Base-by-base conservation (phyloP, 441 rosid genomes). In the Monsonia emarginata region DNA sequence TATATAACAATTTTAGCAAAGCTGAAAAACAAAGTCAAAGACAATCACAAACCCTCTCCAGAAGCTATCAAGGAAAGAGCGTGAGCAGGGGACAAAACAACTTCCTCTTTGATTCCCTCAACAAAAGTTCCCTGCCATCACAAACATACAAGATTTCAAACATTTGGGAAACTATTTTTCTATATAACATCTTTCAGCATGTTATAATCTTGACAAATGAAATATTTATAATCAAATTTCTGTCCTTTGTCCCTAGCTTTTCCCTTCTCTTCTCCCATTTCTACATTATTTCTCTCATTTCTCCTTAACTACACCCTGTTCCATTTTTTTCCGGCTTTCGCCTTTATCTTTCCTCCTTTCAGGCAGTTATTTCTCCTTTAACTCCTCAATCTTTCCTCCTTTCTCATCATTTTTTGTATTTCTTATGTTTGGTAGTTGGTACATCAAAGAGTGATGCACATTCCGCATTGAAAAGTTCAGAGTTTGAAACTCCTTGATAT, bases 61-160 rank as follows among this genome's bases (percentile, higher is more conserved):
- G 98, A 96, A 67, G 99, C 96, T 80, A 95, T 90, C 75, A 95
- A 95, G 62, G 99, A 95, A 74, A 95, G 86, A 22, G 86, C 99
- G 69, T 91, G 99, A 62, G 98, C 99, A 28, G 99, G 99, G 82
- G 98, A 95, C 76, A 95, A 79, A 60, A 95, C 96, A 68, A 95
- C 98, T 82, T 95, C 98, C 84, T 95, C 99, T 80, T 95, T 95
- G 69, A 95, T 84, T 66, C 97, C 97, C 82, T 94, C 99, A 58
- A 94, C 99, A 22, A 91, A 94, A 63, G 99, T 94, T 30, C 99
- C 99, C 99, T 91, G 77, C 16, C 74, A 76, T 69, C 28, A 64
- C 26, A 66, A 19, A 54, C 18, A 63, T 42, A 57, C n/a, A 36
- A 21, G 54, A 34, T 8, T 30, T 52, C 30, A 66, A 63, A 38